Evolutionary conservation across 495 filamentous ascomycete genomes (phyloP), one percentile per base, ranked within the genome.

Genomic region (Tetracladium setigerum): DNA sequence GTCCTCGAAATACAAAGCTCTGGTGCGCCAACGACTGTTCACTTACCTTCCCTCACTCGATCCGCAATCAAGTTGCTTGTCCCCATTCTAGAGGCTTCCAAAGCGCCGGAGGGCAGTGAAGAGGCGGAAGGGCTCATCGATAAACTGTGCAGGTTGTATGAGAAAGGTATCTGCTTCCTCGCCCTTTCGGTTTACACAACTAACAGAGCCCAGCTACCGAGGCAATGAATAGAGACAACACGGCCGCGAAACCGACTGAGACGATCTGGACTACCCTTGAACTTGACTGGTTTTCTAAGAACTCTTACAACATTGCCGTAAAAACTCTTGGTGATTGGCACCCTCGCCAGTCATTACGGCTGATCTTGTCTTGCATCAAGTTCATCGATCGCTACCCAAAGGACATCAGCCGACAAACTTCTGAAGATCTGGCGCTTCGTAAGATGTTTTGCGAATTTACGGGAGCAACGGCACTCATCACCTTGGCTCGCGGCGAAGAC

Each of bases 211-310:
- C 67, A 71, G 65, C 65, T 55, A 73, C 74, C 7, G 53, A 64
- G 5, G 64, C 66, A 7, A 73, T 69, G 61, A 69, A 62, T 64
- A 69, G 63, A 57, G 56, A 60, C 41, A 65, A 54, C 52, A 57
- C 38, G 39, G 52, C 32, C 40, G 54, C 15, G 50, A 62, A 46
- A 30, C 50, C 39, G 47, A 59, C 19, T 48, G 62, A 56, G 46
- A 58, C 30, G 60, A 60, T 74, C 12, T 83, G 85, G 60, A 75
- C 66, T 1, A 38, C 72, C 16, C 64, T 65, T 19, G 87, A 94
- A 49, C 67, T 91, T 2, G 73, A 91, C 58, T 92, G 88, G 87
- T 87, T 94, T 62, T 81, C 78, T 38, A 76, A 79, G 44, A 89
- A 82, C 53, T 76, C 78, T 6, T 95, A 92, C 62, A 89, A 90